Percentiles rank a stretch among this genome's conserved stretches.
Conservation (phyloP, 345 rosid genomes). For the Ceriops zippeliana region DNA sequence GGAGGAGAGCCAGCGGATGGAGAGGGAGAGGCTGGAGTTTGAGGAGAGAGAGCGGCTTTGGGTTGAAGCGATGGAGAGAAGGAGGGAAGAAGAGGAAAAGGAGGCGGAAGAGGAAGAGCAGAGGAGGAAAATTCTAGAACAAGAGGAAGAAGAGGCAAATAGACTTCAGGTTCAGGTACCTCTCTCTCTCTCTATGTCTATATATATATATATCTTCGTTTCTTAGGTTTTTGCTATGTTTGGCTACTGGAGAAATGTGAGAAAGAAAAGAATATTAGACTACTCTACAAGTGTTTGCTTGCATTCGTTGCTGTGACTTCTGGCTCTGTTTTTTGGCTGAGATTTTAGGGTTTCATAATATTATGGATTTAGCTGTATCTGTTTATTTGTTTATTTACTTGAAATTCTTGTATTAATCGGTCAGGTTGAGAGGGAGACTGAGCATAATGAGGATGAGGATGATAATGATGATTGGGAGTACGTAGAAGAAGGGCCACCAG, state of each 20-base stretch:
- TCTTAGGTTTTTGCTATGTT: conserved; percentile 8
- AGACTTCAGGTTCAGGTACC: conserved; percentile 1
- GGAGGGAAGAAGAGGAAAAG: conserved; percentile 26
- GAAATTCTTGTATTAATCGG: conserved; percentile 1
- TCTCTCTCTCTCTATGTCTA: too few relatives aligned
- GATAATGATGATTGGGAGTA: conserved; percentile 72
- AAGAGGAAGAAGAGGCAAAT: conserved; percentile 39
- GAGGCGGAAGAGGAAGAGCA: conserved; percentile 32
- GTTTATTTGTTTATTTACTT: too few relatives aligned
- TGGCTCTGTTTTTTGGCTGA: neutral
- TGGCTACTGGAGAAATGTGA: conserved; percentile 10
- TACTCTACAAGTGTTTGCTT: too few relatives aligned
- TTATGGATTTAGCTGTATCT: too few relatives aligned
- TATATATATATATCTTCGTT: too few relatives aligned
- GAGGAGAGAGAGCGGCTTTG: conserved; percentile 74
- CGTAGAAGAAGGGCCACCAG: conserved; percentile 83
- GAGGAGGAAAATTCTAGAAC: conserved; percentile 15
- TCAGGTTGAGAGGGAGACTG: conserved; percentile 45
- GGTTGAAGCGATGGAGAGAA: conserved; percentile 61
- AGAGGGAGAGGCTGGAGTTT: conserved; percentile 62
- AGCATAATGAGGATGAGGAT: conserved; percentile 28
- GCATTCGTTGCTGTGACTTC: neutral
- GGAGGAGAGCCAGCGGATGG: conserved; percentile 56
- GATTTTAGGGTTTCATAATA: neutral
- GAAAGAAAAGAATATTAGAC: neutral